Evolutionary conservation across 2,329 filamentous ascomycete genomes (phyloP), one percentile per base, ranked within the genome.

Genomic region (Cladosporium colombiae): DNA sequence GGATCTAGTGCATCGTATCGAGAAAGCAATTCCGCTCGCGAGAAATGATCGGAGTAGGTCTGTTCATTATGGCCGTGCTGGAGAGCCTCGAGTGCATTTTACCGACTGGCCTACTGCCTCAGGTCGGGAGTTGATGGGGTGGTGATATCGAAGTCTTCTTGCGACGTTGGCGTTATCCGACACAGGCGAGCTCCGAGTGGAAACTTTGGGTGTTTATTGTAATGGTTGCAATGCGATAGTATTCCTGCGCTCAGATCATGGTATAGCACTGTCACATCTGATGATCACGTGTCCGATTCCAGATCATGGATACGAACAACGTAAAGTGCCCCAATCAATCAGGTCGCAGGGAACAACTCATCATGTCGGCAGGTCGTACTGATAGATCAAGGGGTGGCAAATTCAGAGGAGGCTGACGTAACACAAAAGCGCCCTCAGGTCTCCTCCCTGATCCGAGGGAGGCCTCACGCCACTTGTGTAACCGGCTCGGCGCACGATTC

Each of bases 101-200:
- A 57, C 55, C 13, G 55, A 57, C 13, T 57, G 55, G 55, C 55
- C 55, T 2, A 18, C 55, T 57, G 55, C 55, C 18, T 55, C 3
- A 33, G 40, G 10, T 46, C 10, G 40, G n/a, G 40, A 46, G 40
- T 21, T 21, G n/a, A 46, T 46, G 40, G 23, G n/a, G 5, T 46
- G 3, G 40, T 46, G n/a, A 10, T 3, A 1, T 5, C 18, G 14
- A 3, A 18, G 35, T 18, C 14, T 18, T 40, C 16, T 40, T 35
- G 33, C 33, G 33, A 5, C 5, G 11, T 35, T 35, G 14, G 13
- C 8, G 33, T 14, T 8, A 35, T 35, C 33, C 14, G 27, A 29
- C 27, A 29, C 27, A 29, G 27, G 27, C 27, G 27, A 29, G 27
- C 27, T 29, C 27, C 27, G 27, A 29, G 6, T 29, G 27, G 27